Base-by-base conservation (phyloP, 805 yeast genomes). In the Starmerella sirachaensis region DNA sequence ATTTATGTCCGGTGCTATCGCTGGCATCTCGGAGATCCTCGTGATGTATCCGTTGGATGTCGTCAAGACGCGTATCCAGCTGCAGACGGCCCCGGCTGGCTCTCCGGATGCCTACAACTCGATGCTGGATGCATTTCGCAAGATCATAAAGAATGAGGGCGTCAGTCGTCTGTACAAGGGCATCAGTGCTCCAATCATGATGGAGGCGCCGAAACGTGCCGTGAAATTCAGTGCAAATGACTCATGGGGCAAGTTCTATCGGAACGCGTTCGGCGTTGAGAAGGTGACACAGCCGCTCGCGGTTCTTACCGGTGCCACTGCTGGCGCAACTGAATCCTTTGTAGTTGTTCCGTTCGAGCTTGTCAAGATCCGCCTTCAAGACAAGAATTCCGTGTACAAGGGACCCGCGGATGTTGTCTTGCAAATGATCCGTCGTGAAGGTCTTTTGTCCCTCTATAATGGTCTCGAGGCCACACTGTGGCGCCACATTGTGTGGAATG, bases 201-300 rank as follows among this genome's bases (percentile, higher is more conserved):
- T 91, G 98, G 99, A 91, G 62, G 98, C 97, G 11, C 98, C 98
- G 48, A 91, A 91, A 69, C 76, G 99, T 66, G 98, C 98, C 29
- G 86, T 94, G 49, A 91, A 91, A 62, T 91, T 91, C 58, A 96
- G 97, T 36, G 94, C 96, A 45, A 91, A 91, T 58, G 98, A 91
- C 58, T 93, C 84, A 60, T 91, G 94, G 79, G 88, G 94, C 37
- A 78, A 78, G 60, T 60, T 85, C 50, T 88, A 85, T 70, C 73
- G 74, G 49, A 66, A 66, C 21, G 57, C 64, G 16, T 84, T 86
- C 58, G 93, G 83, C 36, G 68, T 80, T 31, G 59, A 67, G 7
- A 60, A 70, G 46, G 70, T 80, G 73, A 81, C 67, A 46, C 97
- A 88, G 63, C 74, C 80, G 7, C 65, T 91, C 55, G 84, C 96